Base-by-base conservation (phyloP, 441 rosid genomes). In the Viola pubescens region DNA sequence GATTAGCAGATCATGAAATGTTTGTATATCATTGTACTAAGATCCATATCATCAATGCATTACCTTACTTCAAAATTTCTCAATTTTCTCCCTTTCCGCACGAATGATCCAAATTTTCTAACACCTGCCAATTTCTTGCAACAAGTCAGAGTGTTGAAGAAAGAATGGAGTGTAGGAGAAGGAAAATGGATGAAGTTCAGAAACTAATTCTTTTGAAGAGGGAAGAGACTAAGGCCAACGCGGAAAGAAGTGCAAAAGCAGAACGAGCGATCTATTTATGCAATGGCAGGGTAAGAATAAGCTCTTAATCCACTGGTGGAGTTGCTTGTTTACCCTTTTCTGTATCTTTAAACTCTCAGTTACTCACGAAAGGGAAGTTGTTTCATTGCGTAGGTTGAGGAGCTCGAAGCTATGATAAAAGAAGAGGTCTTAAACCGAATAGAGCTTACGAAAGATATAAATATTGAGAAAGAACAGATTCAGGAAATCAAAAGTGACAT, bases 191-290 rank as follows among this genome's bases (percentile, higher is more conserved):
- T 4, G 92, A 85, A 75, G 81, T 86, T 47, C 69, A 65, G 62
- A 73, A 72, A 69, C 53, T 67, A 58, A 82, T 76, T 39, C 74
- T 66, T 54, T 66, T 56, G 64, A 78, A 79, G 59, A 81, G 39
- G 50, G 77, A 61, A 67, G 83, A 88, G 65, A 55, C 73, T 16
- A 78, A 76, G 70, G 80, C 71, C 58, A 70, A 78, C 56, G 67
- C 75, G 5, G 88, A 83, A 60, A 72, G 92, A 78, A 77, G 73
- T 0, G 66, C 73, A 51, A 91, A 83, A 81, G 92, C 92, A 13
- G 82, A 85, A 70, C 73, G 89, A 95, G 86, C 88, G 9, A 76
- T 77, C 19, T 49, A 60, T 60, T 62, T 88, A 60, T 85, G 92
- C 82, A 83, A 62, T 58, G 43, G 52, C 62, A 64, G 79, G 85